phyloP scores from a whole-genome alignment of 2,329 filamentous ascomycete genomes.

The Fusarium sublunatum region DNA sequence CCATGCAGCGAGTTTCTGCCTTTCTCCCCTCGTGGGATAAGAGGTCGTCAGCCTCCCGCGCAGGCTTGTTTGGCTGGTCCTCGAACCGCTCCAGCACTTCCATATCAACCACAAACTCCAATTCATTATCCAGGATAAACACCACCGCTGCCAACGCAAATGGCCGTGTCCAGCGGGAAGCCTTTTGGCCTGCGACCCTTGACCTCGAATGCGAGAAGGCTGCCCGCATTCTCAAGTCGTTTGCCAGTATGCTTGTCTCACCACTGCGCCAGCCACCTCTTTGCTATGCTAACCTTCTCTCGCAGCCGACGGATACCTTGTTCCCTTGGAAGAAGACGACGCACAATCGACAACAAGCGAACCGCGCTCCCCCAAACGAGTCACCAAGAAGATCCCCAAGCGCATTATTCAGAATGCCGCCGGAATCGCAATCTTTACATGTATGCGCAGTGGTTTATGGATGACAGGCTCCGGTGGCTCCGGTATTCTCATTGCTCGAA shows the following conservation, averaged over 20 bases:
- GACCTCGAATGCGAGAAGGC: conserved; percentile 94
- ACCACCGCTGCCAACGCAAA: conserved; percentile 49
- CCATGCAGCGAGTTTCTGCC: conserved; percentile 58
- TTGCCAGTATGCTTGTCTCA: conserved; percentile 72
- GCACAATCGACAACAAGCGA: conserved; percentile 47
- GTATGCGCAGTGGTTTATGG: conserved; percentile 93
- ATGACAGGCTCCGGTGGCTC: conserved; percentile 91
- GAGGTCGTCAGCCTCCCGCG: conserved; percentile 51
- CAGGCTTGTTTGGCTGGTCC: conserved; percentile 58
- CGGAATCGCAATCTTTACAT: conserved; percentile 92
- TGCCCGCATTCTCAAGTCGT: conserved; percentile 87
- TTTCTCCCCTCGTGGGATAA: conserved; percentile 60
- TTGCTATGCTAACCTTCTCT: conserved; percentile 34
- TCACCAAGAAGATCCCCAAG: conserved; percentile 84
- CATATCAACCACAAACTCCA: conserved; percentile 34
- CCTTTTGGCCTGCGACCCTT: conserved; percentile 86
- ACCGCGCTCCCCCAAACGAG: conserved; percentile 63
- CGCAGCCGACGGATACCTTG: conserved; percentile 67
- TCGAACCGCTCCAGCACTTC: conserved; percentile 59
- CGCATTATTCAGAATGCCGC: conserved; percentile 89
- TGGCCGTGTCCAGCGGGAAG: conserved; percentile 63
- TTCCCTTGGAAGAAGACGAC: conserved; percentile 54
- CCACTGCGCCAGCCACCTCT: conserved; percentile 7
- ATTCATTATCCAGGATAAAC: conserved; percentile 50
- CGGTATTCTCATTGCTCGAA: conserved; percentile 84